phyloP scores from a whole-genome alignment of 345 rosid genomes.

The Tarenaya hassleriana region DNA sequence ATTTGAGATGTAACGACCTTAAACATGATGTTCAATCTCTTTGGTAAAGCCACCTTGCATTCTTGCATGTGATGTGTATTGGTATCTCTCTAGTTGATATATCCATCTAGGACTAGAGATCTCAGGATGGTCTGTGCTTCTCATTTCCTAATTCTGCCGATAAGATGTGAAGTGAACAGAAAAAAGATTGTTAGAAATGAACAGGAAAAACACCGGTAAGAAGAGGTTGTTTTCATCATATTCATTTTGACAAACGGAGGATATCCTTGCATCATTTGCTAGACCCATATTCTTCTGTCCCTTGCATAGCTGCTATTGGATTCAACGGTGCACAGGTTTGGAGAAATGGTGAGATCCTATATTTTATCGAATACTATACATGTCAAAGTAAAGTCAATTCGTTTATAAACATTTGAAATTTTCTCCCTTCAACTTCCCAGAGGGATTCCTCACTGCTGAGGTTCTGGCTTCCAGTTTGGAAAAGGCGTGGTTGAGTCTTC shows the following conservation, averaged over 20 bases:
- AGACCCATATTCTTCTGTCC: slow-evolving; percentile 73
- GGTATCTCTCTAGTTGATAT: slow-evolving; percentile 3
- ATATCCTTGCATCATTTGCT: slow-evolving; percentile 55
- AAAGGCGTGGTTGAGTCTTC: slow-evolving; percentile 79
- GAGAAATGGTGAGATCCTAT: slow-evolving; percentile 49
- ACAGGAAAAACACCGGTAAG: no score
- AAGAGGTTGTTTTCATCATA: no score
- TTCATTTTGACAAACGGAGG: not conserved
- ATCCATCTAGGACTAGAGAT: slow-evolving; percentile 2
- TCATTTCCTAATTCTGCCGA: no score
- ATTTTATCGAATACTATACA: slow-evolving; percentile 1
- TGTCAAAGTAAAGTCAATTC: not conserved
- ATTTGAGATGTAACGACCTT: slow-evolving; percentile 3
- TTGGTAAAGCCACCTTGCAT: not conserved
- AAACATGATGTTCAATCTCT: not conserved
- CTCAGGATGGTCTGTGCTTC: no score
- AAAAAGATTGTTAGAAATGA: no score
- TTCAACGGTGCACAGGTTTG: slow-evolving; percentile 78
- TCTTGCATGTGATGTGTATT: not conserved
- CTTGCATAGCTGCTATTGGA: slow-evolving; percentile 76
- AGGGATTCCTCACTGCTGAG: slow-evolving; percentile 69
- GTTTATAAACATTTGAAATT: not conserved
- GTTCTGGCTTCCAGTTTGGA: slow-evolving; percentile 62
- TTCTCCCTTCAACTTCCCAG: slow-evolving; percentile 34
- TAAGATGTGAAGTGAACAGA: no score